Conservation (phyloP, 805 yeast genomes). For the Zygoascus flipseniorum region DNA sequence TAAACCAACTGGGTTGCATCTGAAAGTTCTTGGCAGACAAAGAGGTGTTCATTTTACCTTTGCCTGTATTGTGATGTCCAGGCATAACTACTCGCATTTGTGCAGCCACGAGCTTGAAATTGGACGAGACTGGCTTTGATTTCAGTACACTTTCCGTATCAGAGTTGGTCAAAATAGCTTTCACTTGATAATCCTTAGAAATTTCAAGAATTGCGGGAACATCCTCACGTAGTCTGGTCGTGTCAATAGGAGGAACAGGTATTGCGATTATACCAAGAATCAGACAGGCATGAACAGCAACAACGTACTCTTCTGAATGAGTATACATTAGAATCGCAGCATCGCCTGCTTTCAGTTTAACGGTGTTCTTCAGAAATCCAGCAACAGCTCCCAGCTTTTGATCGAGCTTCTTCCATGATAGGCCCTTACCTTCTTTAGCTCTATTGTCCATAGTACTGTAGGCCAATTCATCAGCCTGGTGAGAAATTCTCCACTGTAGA, state of each 20-base stretch:
- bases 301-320: conserved; percentile 75
- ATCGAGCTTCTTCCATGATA: conserved; percentile 80
- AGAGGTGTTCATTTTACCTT: conserved; percentile 34
- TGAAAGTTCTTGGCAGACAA: conserved; percentile 19
- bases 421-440: conserved; percentile 41
- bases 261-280: conserved; percentile 71
- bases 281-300: conserved; percentile 81
- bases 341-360: conserved; percentile 57
- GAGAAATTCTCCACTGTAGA: conserved; percentile 66
- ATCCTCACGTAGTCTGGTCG: conserved; percentile 64
- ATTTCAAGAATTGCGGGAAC: conserved; percentile 55
- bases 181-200: conserved; percentile 61
- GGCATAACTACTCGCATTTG: conserved; percentile 33
- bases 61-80: conserved; percentile 58
- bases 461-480: conserved; percentile 74
- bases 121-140: conserved; percentile 54
- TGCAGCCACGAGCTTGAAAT: conserved; percentile 39
- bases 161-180: conserved; percentile 65
- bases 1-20: conserved; percentile 20
- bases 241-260: conserved; percentile 65
- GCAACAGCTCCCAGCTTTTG: conserved; percentile 67
- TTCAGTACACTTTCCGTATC: conserved; percentile 66
- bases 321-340: conserved; percentile 76
- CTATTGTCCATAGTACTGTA: conserved; percentile 37
- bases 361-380: conserved; percentile 59